phyloP scores from a whole-genome alignment of 108 stramenopile species.

The Fragilaria crotonensis region DNA sequence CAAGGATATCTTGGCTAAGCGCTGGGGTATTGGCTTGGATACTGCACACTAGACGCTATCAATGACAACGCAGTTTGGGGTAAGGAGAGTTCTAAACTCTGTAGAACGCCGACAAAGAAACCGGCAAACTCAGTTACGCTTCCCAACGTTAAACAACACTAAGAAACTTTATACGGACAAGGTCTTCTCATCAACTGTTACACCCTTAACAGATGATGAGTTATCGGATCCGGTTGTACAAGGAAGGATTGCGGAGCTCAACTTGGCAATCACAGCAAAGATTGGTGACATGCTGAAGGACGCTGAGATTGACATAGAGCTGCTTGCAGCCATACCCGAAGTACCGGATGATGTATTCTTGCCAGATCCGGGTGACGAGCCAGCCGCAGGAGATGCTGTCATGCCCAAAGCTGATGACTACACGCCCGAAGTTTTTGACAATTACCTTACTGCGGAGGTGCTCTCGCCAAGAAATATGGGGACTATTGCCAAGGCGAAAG shows the following conservation, averaged over 20 bases:
- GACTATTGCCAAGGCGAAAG: background rate
- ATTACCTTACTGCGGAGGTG: slow-evolving; percentile 16
- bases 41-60: background rate
- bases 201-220: background rate
- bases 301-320: background rate
- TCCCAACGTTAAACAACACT: background rate
- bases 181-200: background rate
- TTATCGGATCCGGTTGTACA: background rate
- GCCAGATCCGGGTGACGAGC: background rate
- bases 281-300: background rate
- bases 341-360: background rate
- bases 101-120: background rate
- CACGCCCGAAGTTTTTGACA: slow-evolving; percentile 11
- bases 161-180: background rate
- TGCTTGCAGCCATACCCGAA: background rate
- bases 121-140: background rate
- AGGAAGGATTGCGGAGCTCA: background rate
- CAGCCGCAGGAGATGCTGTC: background rate
- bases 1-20: background rate
- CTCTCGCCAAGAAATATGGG: background rate
- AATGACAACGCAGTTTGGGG: background rate
- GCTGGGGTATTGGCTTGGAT: background rate
- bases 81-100: background rate
- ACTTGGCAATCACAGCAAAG: background rate
- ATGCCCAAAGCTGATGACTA: slow-evolving; percentile 6